Evolutionary conservation across 2,329 filamentous ascomycete species (phyloP).

Genomic region (Anthostomella pinea): DNA sequence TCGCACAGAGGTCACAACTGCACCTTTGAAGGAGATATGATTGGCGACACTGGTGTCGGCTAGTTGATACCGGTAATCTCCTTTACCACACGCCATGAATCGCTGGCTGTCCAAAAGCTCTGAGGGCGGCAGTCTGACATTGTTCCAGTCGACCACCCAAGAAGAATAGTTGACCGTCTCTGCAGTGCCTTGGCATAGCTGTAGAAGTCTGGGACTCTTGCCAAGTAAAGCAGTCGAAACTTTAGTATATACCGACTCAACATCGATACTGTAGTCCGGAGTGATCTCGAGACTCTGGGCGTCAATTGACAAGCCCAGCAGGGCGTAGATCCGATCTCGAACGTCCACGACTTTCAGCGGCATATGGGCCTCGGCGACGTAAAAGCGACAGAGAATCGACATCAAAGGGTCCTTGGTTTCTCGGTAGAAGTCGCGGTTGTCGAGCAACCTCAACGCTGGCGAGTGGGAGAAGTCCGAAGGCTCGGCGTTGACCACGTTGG

Average conservation of each 20-base stretch:
- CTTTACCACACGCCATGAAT: slow-evolving; percentile 20
- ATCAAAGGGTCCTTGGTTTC: slow-evolving; percentile 15
- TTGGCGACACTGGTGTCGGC: slow-evolving; percentile 5
- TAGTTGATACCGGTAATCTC: slow-evolving; percentile 19
- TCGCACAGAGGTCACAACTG: slow-evolving; percentile 12
- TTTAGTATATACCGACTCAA: slow-evolving; percentile 12
- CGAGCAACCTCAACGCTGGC: slow-evolving; percentile 14
- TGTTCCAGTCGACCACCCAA: slow-evolving; percentile 22
- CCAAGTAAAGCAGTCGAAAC: slow-evolving; percentile 12
- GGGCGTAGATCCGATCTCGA: slow-evolving; percentile 16
- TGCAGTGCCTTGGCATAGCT: slow-evolving; percentile 11
- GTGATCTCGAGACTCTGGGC: slow-evolving; percentile 3
- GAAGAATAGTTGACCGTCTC: slow-evolving; percentile 5
- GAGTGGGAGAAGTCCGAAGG: slow-evolving; percentile 21
- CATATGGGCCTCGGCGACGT: slow-evolving; percentile 2
- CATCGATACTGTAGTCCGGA: slow-evolving; percentile 11
- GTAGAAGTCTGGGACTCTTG: slow-evolving; percentile 9
- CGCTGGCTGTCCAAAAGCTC: slow-evolving; percentile 4
- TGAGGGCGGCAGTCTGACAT: slow-evolving; percentile 11
- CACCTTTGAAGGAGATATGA: slow-evolving; percentile 13
- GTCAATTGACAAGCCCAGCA: slow-evolving; percentile 16
- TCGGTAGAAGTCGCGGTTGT: slow-evolving; percentile 17
- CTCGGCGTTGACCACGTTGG: slow-evolving; percentile 16
- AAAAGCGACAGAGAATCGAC: slow-evolving; percentile 15
- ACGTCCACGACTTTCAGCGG: slow-evolving; percentile 5